Conservation (phyloP, 2,329 filamentous ascomycete genomes). For the Alternaria rosae region DNA sequence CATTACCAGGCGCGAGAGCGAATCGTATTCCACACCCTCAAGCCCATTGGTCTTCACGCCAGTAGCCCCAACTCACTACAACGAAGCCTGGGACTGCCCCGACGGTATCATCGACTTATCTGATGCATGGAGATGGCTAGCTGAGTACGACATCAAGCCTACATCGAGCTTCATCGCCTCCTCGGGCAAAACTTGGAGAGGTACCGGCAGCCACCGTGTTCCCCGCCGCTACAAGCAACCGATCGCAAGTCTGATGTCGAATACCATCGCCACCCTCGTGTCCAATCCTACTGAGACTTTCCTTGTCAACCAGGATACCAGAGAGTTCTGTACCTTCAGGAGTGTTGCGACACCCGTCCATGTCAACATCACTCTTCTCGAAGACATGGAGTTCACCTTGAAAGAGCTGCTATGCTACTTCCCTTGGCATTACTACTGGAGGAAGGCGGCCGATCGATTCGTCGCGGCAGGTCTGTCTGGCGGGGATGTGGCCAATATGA, state of each 20-base stretch:
- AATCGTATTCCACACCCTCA: no score
- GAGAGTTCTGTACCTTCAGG: conserved; percentile 20
- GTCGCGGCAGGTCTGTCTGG: not conserved
- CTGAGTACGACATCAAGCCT: not conserved
- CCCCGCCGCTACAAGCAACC: no score
- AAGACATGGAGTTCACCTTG: conserved; percentile 24
- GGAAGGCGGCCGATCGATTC: conserved; percentile 16
- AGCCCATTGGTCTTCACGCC: no score
- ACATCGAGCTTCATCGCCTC: not conserved
- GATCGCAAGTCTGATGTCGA: conserved; percentile 9
- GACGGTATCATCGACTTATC: not conserved
- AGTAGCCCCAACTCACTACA: not conserved
- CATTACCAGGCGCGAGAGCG: no score
- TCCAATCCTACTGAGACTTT: not conserved
- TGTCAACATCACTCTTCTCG: conserved; percentile 20
- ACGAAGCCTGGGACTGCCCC: not conserved
- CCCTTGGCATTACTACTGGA: conserved; percentile 25
- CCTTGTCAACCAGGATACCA: not conserved
- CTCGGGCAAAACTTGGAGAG: not conserved
- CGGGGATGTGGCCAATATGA: conserved; percentile 4
- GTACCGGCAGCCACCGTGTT: not conserved
- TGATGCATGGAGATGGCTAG: not conserved
- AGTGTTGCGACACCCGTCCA: conserved; percentile 22
- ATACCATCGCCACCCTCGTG: not conserved
- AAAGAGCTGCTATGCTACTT: conserved; percentile 26